Evolutionary conservation across 768 basidiomycete species (phyloP).

Genomic region (Hortiboletus campestris): DNA sequence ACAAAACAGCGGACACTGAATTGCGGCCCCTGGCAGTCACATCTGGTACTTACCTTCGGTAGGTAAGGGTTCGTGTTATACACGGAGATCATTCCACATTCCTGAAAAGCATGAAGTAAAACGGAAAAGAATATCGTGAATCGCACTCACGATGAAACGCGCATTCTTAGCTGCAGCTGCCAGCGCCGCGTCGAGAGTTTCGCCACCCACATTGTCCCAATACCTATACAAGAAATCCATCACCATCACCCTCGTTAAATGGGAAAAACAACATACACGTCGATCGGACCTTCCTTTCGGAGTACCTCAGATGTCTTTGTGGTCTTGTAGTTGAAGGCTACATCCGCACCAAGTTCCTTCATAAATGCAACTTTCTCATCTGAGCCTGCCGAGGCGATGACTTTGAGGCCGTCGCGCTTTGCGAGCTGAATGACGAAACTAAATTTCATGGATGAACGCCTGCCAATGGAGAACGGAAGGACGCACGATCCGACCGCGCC

Average conservation of each 20-base stretch:
- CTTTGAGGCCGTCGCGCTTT: conserved; percentile 52
- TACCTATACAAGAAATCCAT: conserved; percentile 1
- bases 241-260: not conserved
- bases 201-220: conserved; percentile 47
- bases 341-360: conserved; percentile 58
- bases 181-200: conserved; percentile 55
- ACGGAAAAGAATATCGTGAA: too few relatives aligned
- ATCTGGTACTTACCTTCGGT: conserved; percentile 6
- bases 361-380: conserved; percentile 70
- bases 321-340: conserved; percentile 75
- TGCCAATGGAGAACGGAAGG: not conserved
- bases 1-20: conserved; percentile 6
- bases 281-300: conserved; percentile 52
- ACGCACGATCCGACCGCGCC: conserved; percentile 61
- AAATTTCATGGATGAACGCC: conserved; percentile 3
- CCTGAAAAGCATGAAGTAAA: conserved; percentile 14
- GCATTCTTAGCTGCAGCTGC: conserved; percentile 42
- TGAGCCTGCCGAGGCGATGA: conserved; percentile 68
- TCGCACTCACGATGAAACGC: conserved; percentile 42
- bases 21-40: not conserved
- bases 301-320: conserved; percentile 50
- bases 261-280: conserved; percentile 36
- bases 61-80: conserved; percentile 14
- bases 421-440: conserved; percentile 51
- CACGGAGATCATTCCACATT: conserved; percentile 31